These are phyloP conservation scores for Aspergillus coremiiformis DNA, from an alignment of 495 filamentous ascomycete genomes.

Conservation along the genomic window DNA sequence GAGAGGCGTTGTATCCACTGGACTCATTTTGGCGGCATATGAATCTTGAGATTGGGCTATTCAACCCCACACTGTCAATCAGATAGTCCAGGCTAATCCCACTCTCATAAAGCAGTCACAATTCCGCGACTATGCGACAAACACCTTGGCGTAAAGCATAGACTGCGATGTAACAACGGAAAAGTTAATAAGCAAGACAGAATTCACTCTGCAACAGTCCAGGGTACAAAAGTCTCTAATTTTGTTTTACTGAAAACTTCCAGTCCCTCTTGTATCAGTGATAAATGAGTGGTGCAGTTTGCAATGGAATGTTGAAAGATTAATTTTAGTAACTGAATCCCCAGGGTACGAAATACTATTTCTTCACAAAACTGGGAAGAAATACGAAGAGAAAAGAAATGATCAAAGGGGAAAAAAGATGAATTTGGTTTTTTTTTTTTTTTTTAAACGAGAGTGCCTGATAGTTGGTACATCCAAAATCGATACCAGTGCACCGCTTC, in stretches of 20 bases:
- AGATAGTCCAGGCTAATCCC: neutral
- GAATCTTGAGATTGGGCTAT: neutral
- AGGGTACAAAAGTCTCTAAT: neutral
- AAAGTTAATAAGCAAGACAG: too few relatives aligned
- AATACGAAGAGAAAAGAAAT: neutral
- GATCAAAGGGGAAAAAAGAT: neutral
- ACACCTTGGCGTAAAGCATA: neutral
- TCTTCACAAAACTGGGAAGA: neutral
- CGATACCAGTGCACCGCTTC: constrained; percentile 7
- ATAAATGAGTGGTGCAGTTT: neutral
- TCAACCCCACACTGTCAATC: neutral
- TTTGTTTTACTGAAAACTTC: neutral
- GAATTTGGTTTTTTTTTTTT: too few relatives aligned
- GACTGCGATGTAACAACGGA: too few relatives aligned
- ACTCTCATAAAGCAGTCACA: neutral
- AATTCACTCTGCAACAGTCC: neutral
- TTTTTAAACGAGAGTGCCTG: neutral
- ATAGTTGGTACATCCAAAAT: neutral
- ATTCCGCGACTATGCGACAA: neutral
- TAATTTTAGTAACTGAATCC: neutral
- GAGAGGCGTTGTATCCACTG: constrained; percentile 15
- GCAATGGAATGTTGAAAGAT: neutral
- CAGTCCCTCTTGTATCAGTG: neutral
- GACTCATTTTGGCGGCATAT: constrained; percentile 23
- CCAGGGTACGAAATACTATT: neutral